Conservation (phyloP, 2,329 filamentous ascomycete species). For the Diaporthe humulicola region DNA sequence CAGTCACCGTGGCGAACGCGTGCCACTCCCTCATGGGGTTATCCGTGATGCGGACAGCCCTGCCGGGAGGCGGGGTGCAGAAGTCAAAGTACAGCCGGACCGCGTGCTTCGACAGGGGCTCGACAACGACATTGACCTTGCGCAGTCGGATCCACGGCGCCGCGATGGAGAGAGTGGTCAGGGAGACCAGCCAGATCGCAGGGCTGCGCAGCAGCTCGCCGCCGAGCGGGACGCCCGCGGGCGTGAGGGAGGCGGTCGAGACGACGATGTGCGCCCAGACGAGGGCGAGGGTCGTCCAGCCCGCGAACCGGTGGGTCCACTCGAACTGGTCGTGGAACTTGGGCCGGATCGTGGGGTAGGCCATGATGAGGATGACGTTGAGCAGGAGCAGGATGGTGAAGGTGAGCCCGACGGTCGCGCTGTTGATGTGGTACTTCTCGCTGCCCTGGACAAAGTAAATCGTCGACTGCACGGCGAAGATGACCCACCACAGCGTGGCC, state of each 20-base stretch:
- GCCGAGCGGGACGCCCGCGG: background rate
- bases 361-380: constrained; percentile 72
- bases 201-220: constrained; percentile 53
- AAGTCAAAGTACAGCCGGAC: constrained; percentile 70
- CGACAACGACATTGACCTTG: constrained; percentile 66
- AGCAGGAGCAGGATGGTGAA: constrained; percentile 68
- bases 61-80: constrained; percentile 59
- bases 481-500: constrained; percentile 63
- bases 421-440: constrained; percentile 46
- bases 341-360: constrained; percentile 74
- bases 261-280: constrained; percentile 50
- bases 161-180: constrained; percentile 68
- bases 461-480: constrained; percentile 55
- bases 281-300: constrained; percentile 73
- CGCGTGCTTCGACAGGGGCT: constrained; percentile 73
- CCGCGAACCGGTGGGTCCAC: constrained; percentile 77
- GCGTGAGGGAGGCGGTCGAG: constrained; percentile 45
- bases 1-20: constrained; percentile 71
- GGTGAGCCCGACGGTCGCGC: constrained; percentile 61
- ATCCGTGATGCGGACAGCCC: constrained; percentile 65
- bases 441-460: constrained; percentile 46
- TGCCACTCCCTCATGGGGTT: constrained; percentile 72
- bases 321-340: constrained; percentile 79
- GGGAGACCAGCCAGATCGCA: constrained; percentile 68
- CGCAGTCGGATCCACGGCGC: constrained; percentile 74